Base-by-base conservation (phyloP, 176 grass and related monocot species). In the Oryza longistaminata region DNA sequence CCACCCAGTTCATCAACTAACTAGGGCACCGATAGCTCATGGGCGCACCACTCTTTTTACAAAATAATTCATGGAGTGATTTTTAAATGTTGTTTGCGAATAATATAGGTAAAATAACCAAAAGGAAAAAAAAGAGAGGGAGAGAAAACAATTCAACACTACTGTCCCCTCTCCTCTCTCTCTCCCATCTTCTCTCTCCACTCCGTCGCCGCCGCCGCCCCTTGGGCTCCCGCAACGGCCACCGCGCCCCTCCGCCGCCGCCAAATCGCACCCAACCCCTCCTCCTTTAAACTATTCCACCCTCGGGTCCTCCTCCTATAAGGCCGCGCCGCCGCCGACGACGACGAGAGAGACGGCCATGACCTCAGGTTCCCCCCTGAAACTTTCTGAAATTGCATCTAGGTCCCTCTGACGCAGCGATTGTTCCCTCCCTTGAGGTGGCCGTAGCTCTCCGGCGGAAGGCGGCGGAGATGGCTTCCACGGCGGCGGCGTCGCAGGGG, bases 201-300 rank as follows among this genome's bases (percentile, higher is more conserved):
- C 17, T 66, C 34, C 55, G 40, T 13, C 64, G 55, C 44, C 40
- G 40, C 40, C 40, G 68, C 72, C 81, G 85, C 11, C 87, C 79
- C 85, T 91, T 94, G 86, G 67, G 52, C 76, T 53, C 37, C 6
- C 78, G 76, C 85, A 89, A 13, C 74, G 74, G 78, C 84, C 87
- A 71, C 65, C 83, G 83, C 83, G 86, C 25, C 89, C 83, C 77
- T 85, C 85, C 83, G 62, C 22, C 70, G 16, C 12, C 19, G 11
- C 87, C 74, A 92, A 87, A 86, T 83, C 78, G 25, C 83, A 83
- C 1, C 74, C 2, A 74, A 21, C 15, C 35, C 80, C 70, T 71
- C 70, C 65, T 3, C 13, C 68, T 53, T 44, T 83, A 90, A 86
- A 83, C 45, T 69, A 87, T 83, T 86, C 68, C 0, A 21, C 52